Evolutionary conservation across 108 stramenopile species (phyloP).

Genomic region (Parietichytrium sp.): DNA sequence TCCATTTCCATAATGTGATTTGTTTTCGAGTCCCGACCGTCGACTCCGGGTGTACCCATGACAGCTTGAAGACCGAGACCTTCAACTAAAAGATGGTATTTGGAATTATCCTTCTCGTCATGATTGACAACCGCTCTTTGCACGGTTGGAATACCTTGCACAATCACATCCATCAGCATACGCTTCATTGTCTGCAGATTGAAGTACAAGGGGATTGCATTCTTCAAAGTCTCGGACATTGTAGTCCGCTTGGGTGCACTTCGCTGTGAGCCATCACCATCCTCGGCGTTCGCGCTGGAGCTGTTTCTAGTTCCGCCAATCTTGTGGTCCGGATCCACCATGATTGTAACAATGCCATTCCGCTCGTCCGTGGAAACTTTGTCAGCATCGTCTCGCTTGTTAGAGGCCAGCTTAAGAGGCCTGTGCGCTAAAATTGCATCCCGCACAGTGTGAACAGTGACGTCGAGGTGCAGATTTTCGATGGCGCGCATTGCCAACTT

Average conservation of each 20-base stretch:
- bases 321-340: neutral
- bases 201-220: slow-evolving; percentile 63
- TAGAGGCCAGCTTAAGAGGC: slow-evolving; percentile 43
- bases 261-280: neutral
- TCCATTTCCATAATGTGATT: slow-evolving; percentile 96
- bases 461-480: slow-evolving; percentile 80
- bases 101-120: slow-evolving; percentile 69
- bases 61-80: slow-evolving; percentile 92
- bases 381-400: slow-evolving; percentile 44
- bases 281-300: slow-evolving; percentile 52
- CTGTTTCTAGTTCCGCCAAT: slow-evolving; percentile 63
- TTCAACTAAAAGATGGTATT: slow-evolving; percentile 89
- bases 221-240: neutral
- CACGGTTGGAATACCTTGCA: slow-evolving; percentile 88
- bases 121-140: slow-evolving; percentile 94
- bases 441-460: slow-evolving; percentile 74
- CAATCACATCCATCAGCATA: slow-evolving; percentile 84
- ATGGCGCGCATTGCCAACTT: slow-evolving; percentile 87
- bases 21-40: slow-evolving; percentile 79
- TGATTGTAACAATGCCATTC: slow-evolving; percentile 33
- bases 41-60: slow-evolving; percentile 89
- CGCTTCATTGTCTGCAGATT: slow-evolving; percentile 87
- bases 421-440: slow-evolving; percentile 71
- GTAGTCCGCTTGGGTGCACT: too few relatives aligned
- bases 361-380: slow-evolving; percentile 46